Evolutionary conservation across 352 stramenopile species (phyloP).

Genomic region (Blastocystis sp.): DNA sequence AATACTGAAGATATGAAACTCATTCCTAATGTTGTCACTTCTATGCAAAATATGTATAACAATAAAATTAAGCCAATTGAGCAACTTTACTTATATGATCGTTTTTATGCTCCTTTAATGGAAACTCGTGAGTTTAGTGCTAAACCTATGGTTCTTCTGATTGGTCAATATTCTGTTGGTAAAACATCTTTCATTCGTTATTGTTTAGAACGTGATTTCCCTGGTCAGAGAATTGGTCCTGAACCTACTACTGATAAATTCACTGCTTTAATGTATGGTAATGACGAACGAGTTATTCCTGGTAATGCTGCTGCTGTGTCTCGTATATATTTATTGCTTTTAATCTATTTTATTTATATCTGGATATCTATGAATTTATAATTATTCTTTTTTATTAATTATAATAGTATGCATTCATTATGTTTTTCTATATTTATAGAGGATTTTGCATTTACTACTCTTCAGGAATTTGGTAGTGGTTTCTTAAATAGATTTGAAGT

Average conservation of each 20-base stretch:
- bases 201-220: conserved; percentile 79
- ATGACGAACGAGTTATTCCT: conserved; percentile 79
- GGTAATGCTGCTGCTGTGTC: conserved; percentile 80
- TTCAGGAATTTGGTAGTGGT: conserved; percentile 76
- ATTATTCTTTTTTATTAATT: no score
- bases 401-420: background rate
- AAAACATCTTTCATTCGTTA: conserved; percentile 94
- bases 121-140: conserved; percentile 80
- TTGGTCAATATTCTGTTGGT: conserved; percentile 86
- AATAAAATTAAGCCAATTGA: conserved; percentile 55
- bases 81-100: conserved; percentile 69
- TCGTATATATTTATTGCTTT: no score
- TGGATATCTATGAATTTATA: background rate
- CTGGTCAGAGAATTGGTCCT: conserved; percentile 77
- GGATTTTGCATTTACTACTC: conserved; percentile 24
- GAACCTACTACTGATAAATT: conserved; percentile 95
- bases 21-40: no score
- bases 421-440: conserved; percentile 8
- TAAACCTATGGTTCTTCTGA: conserved; percentile 88
- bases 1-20: no score
- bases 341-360: conserved; percentile 66
- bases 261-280: conserved; percentile 82
- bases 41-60: no score
- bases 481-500: conserved; percentile 95
- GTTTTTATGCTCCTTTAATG: conserved; percentile 71